Base-by-base conservation (phyloP, 2,329 filamentous ascomycete genomes). In the Fusarium anthophilum region DNA sequence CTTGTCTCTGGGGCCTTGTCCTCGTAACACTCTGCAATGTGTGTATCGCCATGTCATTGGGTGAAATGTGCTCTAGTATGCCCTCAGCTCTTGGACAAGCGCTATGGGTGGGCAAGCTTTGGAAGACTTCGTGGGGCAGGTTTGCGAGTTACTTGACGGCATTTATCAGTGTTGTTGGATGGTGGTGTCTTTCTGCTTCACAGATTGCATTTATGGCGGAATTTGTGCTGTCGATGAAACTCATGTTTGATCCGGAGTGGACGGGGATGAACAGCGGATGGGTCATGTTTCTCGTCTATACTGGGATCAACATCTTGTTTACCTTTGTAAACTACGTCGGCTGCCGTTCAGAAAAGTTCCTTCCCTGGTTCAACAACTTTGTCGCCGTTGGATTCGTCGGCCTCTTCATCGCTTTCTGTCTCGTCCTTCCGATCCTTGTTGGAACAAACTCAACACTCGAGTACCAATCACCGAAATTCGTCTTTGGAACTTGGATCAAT, bases 81-180 rank as follows among this genome's bases (percentile, higher is more conserved):
- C 89, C 89, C 4, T 90, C 88, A 0, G 88, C 88, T 0, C 81
- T 90, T 2, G 89, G 88, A 2, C 89, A 91, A 78, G 88, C 88
- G 0, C 88, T 87, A 70, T 91, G 88, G 88, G 79, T 82, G 15
- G 79, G 78, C 26, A 78, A 76, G 13, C 76, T 83, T 9, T 82
- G 79, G 76, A 74, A 43, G 81, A 84, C 82, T 57, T 80, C 64
- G 76, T 78, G 24, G 6, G 88, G 87, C 1, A 83, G 88, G 3
- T 87, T 89, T 61, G 77, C 81, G 11, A 87, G 86, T 7, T 90
- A 90, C 75, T 83, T 90, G 80, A 89, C 87, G 62, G 88, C 88
- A 3, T 90, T 87, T 84, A 88, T 90, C 75, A 90, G 89, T 74
- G 87, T 85, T 0, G 89, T 90, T 72, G 88, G 88, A 18, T 90